phyloP scores from a whole-genome alignment of 805 yeast genomes.

The Kodamaea hsintzibuensis region DNA sequence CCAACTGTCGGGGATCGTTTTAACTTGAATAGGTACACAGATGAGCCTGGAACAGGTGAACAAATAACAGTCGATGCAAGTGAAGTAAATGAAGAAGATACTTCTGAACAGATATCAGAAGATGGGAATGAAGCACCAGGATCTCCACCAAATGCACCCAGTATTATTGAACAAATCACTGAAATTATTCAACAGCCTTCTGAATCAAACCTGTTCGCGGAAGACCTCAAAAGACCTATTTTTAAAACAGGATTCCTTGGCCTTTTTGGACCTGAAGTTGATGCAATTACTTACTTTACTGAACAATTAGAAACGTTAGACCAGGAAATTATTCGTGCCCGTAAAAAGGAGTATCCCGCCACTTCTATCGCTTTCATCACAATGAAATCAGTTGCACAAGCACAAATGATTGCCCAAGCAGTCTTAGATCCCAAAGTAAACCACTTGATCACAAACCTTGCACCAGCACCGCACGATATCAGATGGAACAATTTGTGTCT shows the following conservation, averaged over 20 bases:
- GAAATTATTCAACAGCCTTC: conserved; percentile 20
- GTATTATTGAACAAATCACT: conserved; percentile 29
- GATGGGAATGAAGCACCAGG: not conserved
- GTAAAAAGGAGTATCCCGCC: conserved; percentile 70
- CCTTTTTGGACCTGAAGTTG: conserved; percentile 66
- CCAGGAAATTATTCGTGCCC: conserved; percentile 62
- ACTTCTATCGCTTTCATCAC: conserved; percentile 93
- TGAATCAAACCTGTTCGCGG: conserved; percentile 4
- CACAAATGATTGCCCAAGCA: conserved; percentile 96
- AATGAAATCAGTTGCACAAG: conserved; percentile 92
- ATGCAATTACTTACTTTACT: conserved; percentile 78
- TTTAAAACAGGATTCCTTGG: conserved; percentile 63
- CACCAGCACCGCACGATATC: conserved; percentile 96
- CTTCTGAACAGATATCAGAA: not conserved
- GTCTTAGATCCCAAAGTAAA: conserved; percentile 88
- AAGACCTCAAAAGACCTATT: conserved; percentile 52
- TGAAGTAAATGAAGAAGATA: no score
- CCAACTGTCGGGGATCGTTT: conserved; percentile 31
- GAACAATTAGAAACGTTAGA: conserved; percentile 70
- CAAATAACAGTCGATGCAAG: no score
- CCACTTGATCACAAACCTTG: conserved; percentile 75
- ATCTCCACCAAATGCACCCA: conserved; percentile 7
- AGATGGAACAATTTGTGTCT: conserved; percentile 90
- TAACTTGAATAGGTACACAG: conserved; percentile 19
- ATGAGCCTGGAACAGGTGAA: conserved; percentile 10